Base-by-base conservation (phyloP, 768 basidiomycete species). In the Nevesoporus exiguus region DNA sequence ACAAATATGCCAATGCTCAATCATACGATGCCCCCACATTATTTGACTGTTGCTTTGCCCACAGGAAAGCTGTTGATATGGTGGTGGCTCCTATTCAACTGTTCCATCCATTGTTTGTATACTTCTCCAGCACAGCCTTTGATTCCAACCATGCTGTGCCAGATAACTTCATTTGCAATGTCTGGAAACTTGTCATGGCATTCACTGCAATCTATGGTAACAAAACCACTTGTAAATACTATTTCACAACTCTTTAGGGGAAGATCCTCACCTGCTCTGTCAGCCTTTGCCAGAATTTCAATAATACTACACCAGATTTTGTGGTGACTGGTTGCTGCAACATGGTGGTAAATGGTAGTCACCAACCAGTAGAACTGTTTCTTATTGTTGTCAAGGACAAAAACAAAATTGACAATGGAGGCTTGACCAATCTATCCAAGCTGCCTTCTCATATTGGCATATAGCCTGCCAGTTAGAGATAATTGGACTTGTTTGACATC, bases 351-450 rank as follows among this genome's bases (percentile, higher is more conserved):
- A 8, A 29, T 8, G 8, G 27, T 29, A 29, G 27, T 22, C 25
- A 33, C 7, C 21, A 24, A 17, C 19, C 21, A 4, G 9, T 36
- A 13, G 1, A 8, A 5, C 11, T 9, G 5, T 45, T 45, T 34
- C 34, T 61, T 15, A 3, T 66, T 2, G 13, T 75, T 24, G 21
- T 33, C 1, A 63, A 73, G 54, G 52, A 67, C 13, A 56, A 56
- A 24, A 56, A 51, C 1, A 51, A 61, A 25, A 37, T 61, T 41
- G 54, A 51, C 0, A 46, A 62, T 58, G 57, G 55, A 54, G 40
- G 62, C 13, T 72, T 51, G 71, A 75, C 52, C 67, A 68, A 13
- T 62, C 62, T 17, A 55, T 36, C 3, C 73, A 72, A 58, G 74
- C 57, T 0, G 51, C 49, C n/a, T 63, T 73, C 27, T 64, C 60